Base-by-base conservation (phyloP, 2,329 filamentous ascomycete genomes). In the Penicillium olsonii region DNA sequence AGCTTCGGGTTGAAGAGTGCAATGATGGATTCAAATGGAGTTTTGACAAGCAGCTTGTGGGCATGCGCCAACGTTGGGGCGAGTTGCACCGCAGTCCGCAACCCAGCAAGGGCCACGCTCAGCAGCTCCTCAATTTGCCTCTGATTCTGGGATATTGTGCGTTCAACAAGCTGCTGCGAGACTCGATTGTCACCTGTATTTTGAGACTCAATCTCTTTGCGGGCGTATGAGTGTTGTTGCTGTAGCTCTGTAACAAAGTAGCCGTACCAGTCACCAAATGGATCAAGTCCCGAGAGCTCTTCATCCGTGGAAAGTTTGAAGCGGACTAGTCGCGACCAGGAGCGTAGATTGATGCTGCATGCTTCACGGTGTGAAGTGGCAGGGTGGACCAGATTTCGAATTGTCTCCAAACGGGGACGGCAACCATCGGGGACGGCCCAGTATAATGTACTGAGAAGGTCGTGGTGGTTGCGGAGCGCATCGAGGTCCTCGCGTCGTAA, bases 401-500 rank as follows among this genome's bases (percentile, higher is more conserved):
- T 73, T 5, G 75, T 69, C 43, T 77, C 71, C 4, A 83, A 55
- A 37, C 76, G 73, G 34, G 80, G 80, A n/a, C 82, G 74, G 59
- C 73, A 78, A 2, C 72, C 69, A 22, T 77, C 66, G 20, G 82
- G 81, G 31, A 79, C 77, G 35, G 76, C 77, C 72, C 76, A 84
- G 61, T 84, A 84, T 12, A 85, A 68, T 3, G 79, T 81, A 46
- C 78, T 81, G 0, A 85, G 72, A 14, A 85, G 70, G 58, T 85
- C 81, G 54, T 84, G 81, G 50, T 85, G 81, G 55, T 85, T 85
- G 40, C 81, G 76, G 38, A 85, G 67, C 1, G 82, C 80, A 43
- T 80, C 76, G 11, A 85, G 67, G 54, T 82, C 81, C 48, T 77
- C 72, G 45, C 78, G 73, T 24, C 72, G 72, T 12, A 85, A 63